Base-by-base conservation (phyloP, 768 basidiomycete genomes). In the Mycena vulgaris region DNA sequence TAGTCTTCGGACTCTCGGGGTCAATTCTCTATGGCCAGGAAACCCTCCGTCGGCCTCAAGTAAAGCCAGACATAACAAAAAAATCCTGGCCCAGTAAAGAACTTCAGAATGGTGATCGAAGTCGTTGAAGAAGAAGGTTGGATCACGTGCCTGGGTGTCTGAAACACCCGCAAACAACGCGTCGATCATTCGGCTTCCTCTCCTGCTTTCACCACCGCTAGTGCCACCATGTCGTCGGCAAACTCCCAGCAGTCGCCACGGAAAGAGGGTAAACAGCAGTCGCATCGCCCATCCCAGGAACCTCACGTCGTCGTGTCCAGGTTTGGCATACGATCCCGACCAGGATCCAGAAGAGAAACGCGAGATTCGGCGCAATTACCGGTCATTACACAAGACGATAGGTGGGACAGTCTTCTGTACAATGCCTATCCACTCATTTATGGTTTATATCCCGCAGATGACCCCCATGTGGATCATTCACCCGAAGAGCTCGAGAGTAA, bases 401-500 rank as follows among this genome's bases (percentile, higher is more conserved):
- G 67, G 67, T 63, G 17, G 10, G 19, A 35, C 2, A 5, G 27
- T 25, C 5, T 10, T 31, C 19, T 9, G 10, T 23, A 2, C 3
- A 51, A 51, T 5, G 10, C 9, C 2, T 35, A 10, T 11, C 52
- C 2, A 16, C 7, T 6, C 40, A 40, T 19, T 40, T 19, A 17
- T 39, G 42, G 0, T 23, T 40, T 42, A 5, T 21, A 2, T 35
- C 28, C 14, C 16, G 3, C 16, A 68, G 59, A 60, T 21, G 53
- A 68, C 21, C 30, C 51, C 3, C 31, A 48, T 3, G 49, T 11
- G 25, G 87, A 86, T 74, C 88, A 91, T 83, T 88, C 53, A 83
- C 84, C 21, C 82, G 88, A 14, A 40, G 84, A 89, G 56, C 83
- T 95, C 30, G 83, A 86, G 5, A 77, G 83, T 30, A 87, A 87